Base-by-base conservation (phyloP, 192 early-diverging fungal genomes). In the Phycomyces nitens region DNA sequence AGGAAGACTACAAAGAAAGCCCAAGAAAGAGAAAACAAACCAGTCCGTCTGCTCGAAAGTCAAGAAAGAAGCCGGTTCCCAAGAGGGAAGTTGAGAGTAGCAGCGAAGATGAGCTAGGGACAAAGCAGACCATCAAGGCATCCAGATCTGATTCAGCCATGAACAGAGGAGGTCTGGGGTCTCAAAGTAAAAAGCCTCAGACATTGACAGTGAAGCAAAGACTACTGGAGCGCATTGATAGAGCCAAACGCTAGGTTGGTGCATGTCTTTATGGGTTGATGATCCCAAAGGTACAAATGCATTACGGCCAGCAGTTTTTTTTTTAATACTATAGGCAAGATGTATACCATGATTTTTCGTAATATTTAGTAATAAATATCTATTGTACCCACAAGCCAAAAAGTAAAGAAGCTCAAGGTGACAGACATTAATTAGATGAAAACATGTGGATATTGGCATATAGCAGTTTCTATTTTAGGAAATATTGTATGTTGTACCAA, bases 61-160 rank as follows among this genome's bases (percentile, higher is more conserved):
- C 52, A 53, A 26, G 27, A 34, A 26, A 26, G 23, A 26, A 27
- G 5, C 58, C 24, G 23, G 52, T 50, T 24, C 56, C 55, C 0
- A 66, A 57, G 29, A 26, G 62, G 1, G n/a, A 26, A 1, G 23
- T 12, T 8, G 58, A 60, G 24, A 56, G 55, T 58, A 56, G 53
- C 34, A 63, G 61, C 29, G 68, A 70, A 4, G 68, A 70, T 34
- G 68, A 62, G 9, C 22, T 70, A 29, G 68, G 68, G 7, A 63
- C 68, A 56, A 1, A 23, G 5, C n/a, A 53, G 2, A 43, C 60
- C 34, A 62, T 23, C 38, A 63, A 49, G 21, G 12, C 56, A 56
- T 16, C 6, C 26, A 29, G 27, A 23, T 9, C 15, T 8, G n/a
- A 5, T 50, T 50, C 20, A 21, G n/a, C 22, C n/a, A 15, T 39